phyloP scores from a whole-genome alignment of 2,329 filamentous ascomycete genomes.

The Fusarium tanahbumbuense region DNA sequence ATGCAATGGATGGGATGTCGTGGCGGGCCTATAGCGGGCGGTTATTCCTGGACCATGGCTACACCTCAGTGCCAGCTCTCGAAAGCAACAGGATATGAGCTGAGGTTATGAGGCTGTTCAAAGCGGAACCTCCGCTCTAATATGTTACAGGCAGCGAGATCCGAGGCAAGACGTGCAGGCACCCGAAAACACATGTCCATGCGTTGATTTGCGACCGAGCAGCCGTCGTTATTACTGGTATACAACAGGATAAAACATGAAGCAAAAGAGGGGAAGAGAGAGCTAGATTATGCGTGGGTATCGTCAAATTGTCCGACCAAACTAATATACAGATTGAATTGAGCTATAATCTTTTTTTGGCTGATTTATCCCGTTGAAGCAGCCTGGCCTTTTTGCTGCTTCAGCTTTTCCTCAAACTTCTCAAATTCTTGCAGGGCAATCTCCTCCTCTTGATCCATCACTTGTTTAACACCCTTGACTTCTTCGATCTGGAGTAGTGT shows the following conservation, averaged over 20 bases:
- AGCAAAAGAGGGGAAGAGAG: background rate
- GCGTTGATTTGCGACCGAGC: background rate
- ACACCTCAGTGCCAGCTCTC: background rate
- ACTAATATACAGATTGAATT: conserved; percentile 40
- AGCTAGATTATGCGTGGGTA: conserved; percentile 40
- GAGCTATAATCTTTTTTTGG: background rate
- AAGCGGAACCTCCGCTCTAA: background rate
- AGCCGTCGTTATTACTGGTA: background rate
- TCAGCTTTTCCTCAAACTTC: conserved; percentile 89
- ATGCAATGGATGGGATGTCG: conserved; percentile 11
- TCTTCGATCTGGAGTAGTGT: conserved; percentile 81
- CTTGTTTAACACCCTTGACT: conserved; percentile 90
- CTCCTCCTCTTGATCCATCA: conserved; percentile 92
- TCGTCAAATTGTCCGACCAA: conserved; percentile 42
- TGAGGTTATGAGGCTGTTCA: background rate
- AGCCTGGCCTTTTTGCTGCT: conserved; percentile 61
- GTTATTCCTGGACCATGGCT: background rate
- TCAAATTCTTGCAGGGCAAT: conserved; percentile 88
- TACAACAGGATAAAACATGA: background rate
- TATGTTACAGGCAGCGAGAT: background rate
- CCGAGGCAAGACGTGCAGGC: background rate
- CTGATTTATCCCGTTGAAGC: conserved; percentile 19
- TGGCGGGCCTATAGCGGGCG: background rate
- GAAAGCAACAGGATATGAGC: background rate
- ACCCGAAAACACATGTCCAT: background rate